These are phyloP conservation scores for Diaporthe vexans DNA, from an alignment of 2,329 filamentous ascomycete species.

Conservation along the genomic window DNA sequence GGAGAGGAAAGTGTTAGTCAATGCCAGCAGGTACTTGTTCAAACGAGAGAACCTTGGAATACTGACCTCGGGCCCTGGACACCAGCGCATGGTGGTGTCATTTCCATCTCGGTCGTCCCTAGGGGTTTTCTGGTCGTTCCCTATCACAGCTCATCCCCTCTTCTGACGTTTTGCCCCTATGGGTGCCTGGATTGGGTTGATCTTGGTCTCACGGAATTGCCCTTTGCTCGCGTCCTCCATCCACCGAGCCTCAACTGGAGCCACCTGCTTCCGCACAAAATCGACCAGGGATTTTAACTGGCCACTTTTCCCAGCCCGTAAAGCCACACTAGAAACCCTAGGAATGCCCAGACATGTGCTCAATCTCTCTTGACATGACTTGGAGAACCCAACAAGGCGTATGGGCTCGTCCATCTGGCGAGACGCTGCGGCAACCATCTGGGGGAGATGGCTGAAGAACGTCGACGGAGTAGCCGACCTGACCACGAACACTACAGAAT, in stretches of 20 bases:
- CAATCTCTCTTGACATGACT: constrained; percentile 69
- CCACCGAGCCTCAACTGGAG: constrained; percentile 69
- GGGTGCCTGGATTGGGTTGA: constrained; percentile 59
- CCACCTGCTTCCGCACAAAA: constrained; percentile 67
- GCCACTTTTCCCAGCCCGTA: constrained; percentile 67
- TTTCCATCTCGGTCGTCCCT: neutral
- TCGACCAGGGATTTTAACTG: constrained; percentile 69
- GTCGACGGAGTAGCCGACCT: constrained; percentile 69
- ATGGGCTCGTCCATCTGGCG: constrained; percentile 57
- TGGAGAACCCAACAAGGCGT: constrained; percentile 74
- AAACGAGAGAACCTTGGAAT: too few relatives aligned
- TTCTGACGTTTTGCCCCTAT: constrained; percentile 55
- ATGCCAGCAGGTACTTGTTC: neutral
- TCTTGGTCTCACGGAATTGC: constrained; percentile 61
- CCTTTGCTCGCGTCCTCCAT: constrained; percentile 59
- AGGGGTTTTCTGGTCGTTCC: neutral
- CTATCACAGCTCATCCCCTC: constrained; percentile 4
- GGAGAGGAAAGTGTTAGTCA: too few relatives aligned
- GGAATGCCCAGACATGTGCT: constrained; percentile 71
- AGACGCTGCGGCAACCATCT: constrained; percentile 61
- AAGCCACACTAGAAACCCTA: constrained; percentile 74
- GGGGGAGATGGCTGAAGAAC: constrained; percentile 72
- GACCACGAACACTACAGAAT: constrained; percentile 70
- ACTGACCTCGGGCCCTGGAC: neutral
- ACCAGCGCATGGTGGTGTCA: neutral